Base-by-base conservation (phyloP, 2,329 filamentous ascomycete species). In the Neocatenulostroma microsporum region DNA sequence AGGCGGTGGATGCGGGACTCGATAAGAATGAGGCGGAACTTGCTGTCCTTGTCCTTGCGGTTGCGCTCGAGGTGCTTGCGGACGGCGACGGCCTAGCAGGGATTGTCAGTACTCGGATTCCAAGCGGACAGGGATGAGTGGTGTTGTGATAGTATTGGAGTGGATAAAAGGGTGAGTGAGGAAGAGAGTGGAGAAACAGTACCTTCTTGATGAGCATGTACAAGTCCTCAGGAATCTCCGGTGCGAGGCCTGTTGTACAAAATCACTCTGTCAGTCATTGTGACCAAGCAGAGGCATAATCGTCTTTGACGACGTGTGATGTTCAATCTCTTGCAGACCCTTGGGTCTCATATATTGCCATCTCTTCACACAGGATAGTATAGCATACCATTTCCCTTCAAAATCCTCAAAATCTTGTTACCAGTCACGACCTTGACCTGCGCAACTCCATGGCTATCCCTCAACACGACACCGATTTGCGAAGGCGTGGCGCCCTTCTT, bases 141-240 rank as follows among this genome's bases (percentile, higher is more conserved):
- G n/a, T 18, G 15, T 8, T 8, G 23, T 12, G 21, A n/a, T 37
- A n/a, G 9, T 30, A 34, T 32, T 13, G 34, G 4, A 13, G 25
- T 36, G 8, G 8, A 24, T 8, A 8, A 24, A 8, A 24, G 23
- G 23, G n/a, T n/a, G n/a, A n/a, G n/a, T n/a, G n/a, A n/a, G n/a
- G n/a, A n/a, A 24, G 23, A 24, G 8, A 24, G 51, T 61, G n/a
- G n/a, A n/a, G n/a, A n/a, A n/a, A n/a, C n/a, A n/a, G 62, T 66
- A 93, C 89, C 87, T 98, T 98, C 84, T 95, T 95, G 85, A 96
- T 96, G 69, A 96, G 78, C 84, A 94, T 94, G 83, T 96, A 98
- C 57, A 96, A 83, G 73, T 98, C 91, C 81, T 98, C 91, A 66
- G 93, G 91, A 61, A 98, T 82, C 69, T 96, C 88, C 68, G 93